phyloP scores from a whole-genome alignment of 768 basidiomycete genomes.

The Punctularia strigosozonata region DNA sequence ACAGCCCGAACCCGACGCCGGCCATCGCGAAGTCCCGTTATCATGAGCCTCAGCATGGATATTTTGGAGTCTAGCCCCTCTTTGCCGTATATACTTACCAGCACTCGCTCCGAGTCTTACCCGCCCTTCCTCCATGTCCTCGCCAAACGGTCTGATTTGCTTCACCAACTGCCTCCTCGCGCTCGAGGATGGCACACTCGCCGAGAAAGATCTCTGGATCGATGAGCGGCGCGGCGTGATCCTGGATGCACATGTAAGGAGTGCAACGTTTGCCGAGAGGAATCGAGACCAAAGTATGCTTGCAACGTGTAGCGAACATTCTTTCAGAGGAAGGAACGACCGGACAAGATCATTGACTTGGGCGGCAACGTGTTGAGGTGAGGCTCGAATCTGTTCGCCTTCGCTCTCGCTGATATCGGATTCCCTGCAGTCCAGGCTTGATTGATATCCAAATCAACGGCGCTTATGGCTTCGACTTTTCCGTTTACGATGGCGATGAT shows the following conservation, averaged over 20 bases:
- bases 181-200: constrained; percentile 65
- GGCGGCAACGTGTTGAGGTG: constrained; percentile 69
- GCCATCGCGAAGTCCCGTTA: no score
- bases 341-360: constrained; percentile 54
- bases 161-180: constrained; percentile 83
- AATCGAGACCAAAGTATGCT: constrained; percentile 3
- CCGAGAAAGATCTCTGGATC: constrained; percentile 73
- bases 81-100: no score
- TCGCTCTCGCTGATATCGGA: constrained; percentile 6
- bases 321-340: constrained; percentile 47
- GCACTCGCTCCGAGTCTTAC: neutral
- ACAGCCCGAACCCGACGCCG: no score
- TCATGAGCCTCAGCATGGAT: no score
- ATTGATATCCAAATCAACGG: constrained; percentile 89
- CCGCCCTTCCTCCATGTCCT: constrained; percentile 15
- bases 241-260: constrained; percentile 57
- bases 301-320: constrained; percentile 48
- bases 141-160: constrained; percentile 60
- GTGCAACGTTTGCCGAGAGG: neutral
- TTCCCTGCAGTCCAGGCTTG: constrained; percentile 57
- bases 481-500: constrained; percentile 65
- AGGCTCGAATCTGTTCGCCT: constrained; percentile 4
- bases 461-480: constrained; percentile 81
- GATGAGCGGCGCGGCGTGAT: constrained; percentile 65
- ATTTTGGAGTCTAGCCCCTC: no score